Conservation (phyloP, 257 asterid genomes). For the Osmanthus fragrans region DNA sequence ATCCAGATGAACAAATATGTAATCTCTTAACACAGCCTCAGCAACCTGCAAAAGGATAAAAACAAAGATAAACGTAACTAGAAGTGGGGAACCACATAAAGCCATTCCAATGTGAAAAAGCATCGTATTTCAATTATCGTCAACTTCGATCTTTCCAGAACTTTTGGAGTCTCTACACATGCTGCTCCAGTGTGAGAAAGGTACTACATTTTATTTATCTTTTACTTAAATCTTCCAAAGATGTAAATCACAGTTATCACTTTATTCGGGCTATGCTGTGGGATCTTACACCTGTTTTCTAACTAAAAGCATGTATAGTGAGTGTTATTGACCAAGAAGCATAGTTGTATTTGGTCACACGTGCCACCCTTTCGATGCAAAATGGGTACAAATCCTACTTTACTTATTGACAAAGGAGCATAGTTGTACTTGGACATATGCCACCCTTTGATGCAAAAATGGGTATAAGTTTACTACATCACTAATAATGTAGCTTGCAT, state of each 20-base stretch:
- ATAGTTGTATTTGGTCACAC: not conserved
- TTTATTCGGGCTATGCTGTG: slow-evolving; percentile 8
- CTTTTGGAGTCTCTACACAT: not conserved
- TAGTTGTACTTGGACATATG: not conserved
- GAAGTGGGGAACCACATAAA: not conserved
- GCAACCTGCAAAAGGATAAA: slow-evolving; percentile 62
- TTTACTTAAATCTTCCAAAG: slow-evolving; percentile 17
- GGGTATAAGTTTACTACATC: not conserved
- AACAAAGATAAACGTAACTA: slow-evolving; percentile 9
- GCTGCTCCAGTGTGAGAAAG: not conserved
- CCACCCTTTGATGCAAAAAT: not conserved
- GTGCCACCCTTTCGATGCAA: not conserved
- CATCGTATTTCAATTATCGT: not conserved
- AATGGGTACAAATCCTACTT: not conserved
- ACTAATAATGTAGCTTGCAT: slow-evolving; percentile 4
- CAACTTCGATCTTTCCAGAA: not conserved
- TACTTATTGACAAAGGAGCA: not conserved
- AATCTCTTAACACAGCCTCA: slow-evolving; percentile 68
- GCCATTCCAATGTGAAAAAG: not conserved
- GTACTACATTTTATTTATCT: not conserved
- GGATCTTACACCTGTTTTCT: slow-evolving; percentile 2
- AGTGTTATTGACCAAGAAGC: not conserved
- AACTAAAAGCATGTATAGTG: slow-evolving; percentile 13
- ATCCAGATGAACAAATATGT: slow-evolving; percentile 90
- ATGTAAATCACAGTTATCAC: slow-evolving; percentile 17